Conservation (phyloP, 164 flowering plant species). For the Protea cynaroides region DNA sequence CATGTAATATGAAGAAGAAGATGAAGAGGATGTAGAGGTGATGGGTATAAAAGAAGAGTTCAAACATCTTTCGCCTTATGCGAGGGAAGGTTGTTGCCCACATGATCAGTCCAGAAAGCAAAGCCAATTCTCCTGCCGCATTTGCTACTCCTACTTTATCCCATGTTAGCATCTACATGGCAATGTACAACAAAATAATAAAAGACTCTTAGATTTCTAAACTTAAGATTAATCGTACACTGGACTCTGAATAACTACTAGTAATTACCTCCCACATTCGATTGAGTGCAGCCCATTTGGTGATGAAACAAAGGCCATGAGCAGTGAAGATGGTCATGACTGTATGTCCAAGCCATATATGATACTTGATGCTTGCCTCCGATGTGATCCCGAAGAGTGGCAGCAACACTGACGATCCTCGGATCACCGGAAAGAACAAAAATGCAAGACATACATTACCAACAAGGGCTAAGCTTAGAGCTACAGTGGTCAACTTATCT, state of each 20-base stretch:
- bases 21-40: conserved; percentile 65
- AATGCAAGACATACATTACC: conserved; percentile 62
- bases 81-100: conserved; percentile 61
- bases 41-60: conserved; percentile 83
- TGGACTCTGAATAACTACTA: no score
- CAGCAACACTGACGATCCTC: conserved; percentile 72
- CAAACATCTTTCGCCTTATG: conserved; percentile 57
- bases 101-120: conserved; percentile 44
- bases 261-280: conserved; percentile 33
- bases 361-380: conserved; percentile 63
- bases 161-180: conserved; percentile 62
- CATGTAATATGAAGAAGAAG: conserved; percentile 65
- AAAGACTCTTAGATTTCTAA: no score
- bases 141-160: conserved; percentile 37
- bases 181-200: no score
- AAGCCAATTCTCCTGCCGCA: conserved; percentile 67
- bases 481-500: conserved; percentile 32
- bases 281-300: conserved; percentile 37
- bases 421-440: conserved; percentile 70
- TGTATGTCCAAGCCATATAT: conserved; percentile 73
- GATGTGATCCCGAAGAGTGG: conserved; percentile 62
- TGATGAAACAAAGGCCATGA: conserved; percentile 48
- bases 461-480: conserved; percentile 42
- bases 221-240: no score
- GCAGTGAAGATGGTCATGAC: conserved; percentile 49